Evolutionary conservation across 495 filamentous ascomycete genomes (phyloP), one percentile per base, ranked within the genome.

Genomic region (Melanomma pulvis-pyrius): DNA sequence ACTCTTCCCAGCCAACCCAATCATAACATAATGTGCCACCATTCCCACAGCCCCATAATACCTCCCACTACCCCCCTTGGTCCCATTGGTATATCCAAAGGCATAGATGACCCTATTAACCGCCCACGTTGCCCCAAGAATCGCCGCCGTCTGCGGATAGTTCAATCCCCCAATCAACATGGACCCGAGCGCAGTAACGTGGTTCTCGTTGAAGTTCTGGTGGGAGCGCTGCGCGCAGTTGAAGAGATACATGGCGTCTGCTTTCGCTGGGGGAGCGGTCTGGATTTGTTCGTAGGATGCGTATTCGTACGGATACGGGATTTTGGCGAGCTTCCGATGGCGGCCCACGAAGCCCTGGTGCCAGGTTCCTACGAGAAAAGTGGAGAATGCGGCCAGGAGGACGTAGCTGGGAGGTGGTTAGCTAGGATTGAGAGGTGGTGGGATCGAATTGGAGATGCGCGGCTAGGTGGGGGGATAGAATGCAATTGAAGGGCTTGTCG

Each of bases 201-300:
- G 69, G 75, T 80, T 76, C 69, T 81, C 79, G 54, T 76, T 58
- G 69, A 59, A 78, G 71, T 80, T 80, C 48, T 59, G 70, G 65
- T 80, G 77, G 0, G 72, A 73, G 55, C 78, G 76, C 71, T 80
- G 79, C 13, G 76, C 75, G 72, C 76, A 75, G 71, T 80, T 81
- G 76, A 79, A 79, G 24, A 72, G 61, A 62, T 75, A 70, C 69
- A 77, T 70, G 0, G 65, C 72, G 58, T 75, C 68, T 47, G 74
- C 65, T 26, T 68, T 57, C 12, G 67, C 65, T 15, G 72, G 61
- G 15, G 46, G 39, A 6, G 68, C 62, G 21, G 73, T 61, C 19
- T 44, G 11, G 51, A 68, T 47, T 61, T 75, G 73, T 53, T 77
- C 74, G 59, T 71, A 67, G 34, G 70, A 72, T 12, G 72, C 71